These are phyloP conservation scores for Apophysomyces ossiformis DNA, from an alignment of 371 early-diverging fungal genomes.

Conservation along the genomic window DNA sequence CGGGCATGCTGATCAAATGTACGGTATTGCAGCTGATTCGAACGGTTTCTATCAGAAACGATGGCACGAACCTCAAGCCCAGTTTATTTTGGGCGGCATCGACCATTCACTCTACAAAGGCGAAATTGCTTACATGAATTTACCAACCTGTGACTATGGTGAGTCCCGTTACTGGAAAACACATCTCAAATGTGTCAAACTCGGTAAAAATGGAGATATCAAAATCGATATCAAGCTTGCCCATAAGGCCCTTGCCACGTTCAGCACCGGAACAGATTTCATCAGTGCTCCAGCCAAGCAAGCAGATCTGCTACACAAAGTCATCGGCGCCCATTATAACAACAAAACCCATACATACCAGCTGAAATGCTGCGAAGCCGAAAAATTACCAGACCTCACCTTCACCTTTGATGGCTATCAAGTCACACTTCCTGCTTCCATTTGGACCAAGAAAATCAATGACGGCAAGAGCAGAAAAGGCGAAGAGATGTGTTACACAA, in stretches of 20 bases:
- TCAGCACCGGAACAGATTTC: conserved; percentile 35
- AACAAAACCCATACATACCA: conserved; percentile 24
- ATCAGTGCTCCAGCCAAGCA: conserved; percentile 46
- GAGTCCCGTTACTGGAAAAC: conserved; percentile 51
- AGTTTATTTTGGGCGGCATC: conserved; percentile 52
- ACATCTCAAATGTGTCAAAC: conserved; percentile 41
- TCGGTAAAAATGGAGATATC: conserved; percentile 41
- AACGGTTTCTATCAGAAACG: conserved; percentile 39
- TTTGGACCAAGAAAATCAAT: conserved; percentile 29
- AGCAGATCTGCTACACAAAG: conserved; percentile 44
- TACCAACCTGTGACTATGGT: conserved; percentile 50
- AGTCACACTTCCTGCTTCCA: conserved; percentile 37
- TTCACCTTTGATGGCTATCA: conserved; percentile 43
- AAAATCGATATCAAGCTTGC: conserved; percentile 48
- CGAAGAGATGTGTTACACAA: conserved; percentile 30
- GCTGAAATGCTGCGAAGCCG: conserved; percentile 35
- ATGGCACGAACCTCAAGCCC: conserved; percentile 31
- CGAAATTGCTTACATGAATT: conserved; percentile 39
- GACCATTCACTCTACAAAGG: conserved; percentile 51
- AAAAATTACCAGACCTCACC: conserved; percentile 38
- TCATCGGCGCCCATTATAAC: conserved; percentile 42
- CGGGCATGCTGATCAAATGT: conserved; percentile 4
- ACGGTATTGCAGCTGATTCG: conserved; percentile 20
- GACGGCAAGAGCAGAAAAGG: conserved; percentile 12
- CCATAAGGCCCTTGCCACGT: conserved; percentile 38